Evolutionary conservation across 2,329 filamentous ascomycete species (phyloP), one percentile per base, ranked within the genome.

Genomic region (Sporothrix globosa): DNA sequence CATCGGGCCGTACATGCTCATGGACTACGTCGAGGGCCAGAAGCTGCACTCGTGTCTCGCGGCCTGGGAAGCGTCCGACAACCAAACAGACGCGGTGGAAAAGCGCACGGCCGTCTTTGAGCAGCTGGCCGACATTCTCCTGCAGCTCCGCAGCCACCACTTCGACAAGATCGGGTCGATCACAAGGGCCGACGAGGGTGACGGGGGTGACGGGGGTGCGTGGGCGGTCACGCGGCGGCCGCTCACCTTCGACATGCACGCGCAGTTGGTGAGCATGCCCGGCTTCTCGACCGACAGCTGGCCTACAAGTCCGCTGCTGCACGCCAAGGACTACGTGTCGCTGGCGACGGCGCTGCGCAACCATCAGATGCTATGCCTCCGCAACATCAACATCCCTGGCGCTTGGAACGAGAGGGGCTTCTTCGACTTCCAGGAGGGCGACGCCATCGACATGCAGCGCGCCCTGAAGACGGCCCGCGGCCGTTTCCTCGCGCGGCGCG

Each of bases 201-300:
- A n/a, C n/a, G n/a, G n/a, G n/a, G n/a, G n/a, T n/a, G n/a, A n/a
- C 7, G 50, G 39, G 10, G 66, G 67, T 65, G 10, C 13, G 30
- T 71, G 70, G 70, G 65, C 60, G 3, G 52, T 71, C 24, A 67
- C 67, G 17, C 39, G 27, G 27, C 66, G 79, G 69, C 80, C 80
- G 7, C 73, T 82, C n/a, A 81, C 79, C n/a, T 79, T 79, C 66
- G 79, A 80, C 50, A 81, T 82, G 78, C 81, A 82, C 70, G 78
- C 81, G 71, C 67, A 80, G 63, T 77, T 73, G 0, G 77, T 74
- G 65, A 74, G n/a, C 41, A 34, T 79, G 30, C 74, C 74, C 76
- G 5, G 39, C 9, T 61, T 61, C 21, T n/a, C 39, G 9, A 44
- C n/a, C 11, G 58, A 61, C 7, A 34, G 7, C 58, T 61, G 58